Percentiles rank a stretch among this genome's conserved stretches.
phyloP scores from a whole-genome alignment of 225 moss, liverwort and hornwort species.

The Physcomitrium patens region DNA sequence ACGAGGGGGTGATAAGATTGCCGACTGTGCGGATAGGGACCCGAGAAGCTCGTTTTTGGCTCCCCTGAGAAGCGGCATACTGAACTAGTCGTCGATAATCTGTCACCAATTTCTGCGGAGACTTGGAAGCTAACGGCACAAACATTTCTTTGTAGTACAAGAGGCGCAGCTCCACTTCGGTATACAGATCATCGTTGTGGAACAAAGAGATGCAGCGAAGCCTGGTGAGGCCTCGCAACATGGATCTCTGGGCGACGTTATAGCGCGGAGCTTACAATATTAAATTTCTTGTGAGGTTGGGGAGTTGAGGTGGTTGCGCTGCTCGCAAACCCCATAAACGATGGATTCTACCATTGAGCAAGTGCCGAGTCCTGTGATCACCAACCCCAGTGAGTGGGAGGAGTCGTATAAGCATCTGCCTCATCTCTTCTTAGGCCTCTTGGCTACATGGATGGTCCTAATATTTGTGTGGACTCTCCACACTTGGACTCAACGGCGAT shows the following conservation, averaged over 20 bases:
- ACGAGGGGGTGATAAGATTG: not conserved
- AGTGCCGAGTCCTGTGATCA: conserved; percentile 39
- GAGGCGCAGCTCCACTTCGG: not conserved
- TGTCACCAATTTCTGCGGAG: not conserved
- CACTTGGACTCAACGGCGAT: conserved; percentile 75
- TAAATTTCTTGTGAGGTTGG: not conserved
- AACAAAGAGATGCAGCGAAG: not conserved
- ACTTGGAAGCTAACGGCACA: not conserved
- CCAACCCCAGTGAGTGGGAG: conserved; percentile 57
- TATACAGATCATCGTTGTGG: not conserved
- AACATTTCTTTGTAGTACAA: not conserved
- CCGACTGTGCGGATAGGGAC: not conserved
- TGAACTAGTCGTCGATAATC: not conserved
- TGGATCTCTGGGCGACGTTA: conserved; percentile 3
- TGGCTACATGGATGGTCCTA: conserved; percentile 57
- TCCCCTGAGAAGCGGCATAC: not conserved
- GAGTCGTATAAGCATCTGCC: conserved; percentile 62
- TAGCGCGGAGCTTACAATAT: conserved; percentile 9
- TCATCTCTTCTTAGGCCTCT: conserved; percentile 58
- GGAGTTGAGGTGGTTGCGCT: not conserved
- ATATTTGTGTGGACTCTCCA: conserved; percentile 59
- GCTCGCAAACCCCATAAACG: not conserved
- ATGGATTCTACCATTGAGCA: conserved; percentile 55
- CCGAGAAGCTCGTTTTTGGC: not conserved
- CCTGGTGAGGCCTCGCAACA: not conserved